A percentile compares a stretch with the other conserved stretches of the same genome.
Conservation (phyloP, 352 stramenopile genomes). For the Phytopythium sindhum region DNA sequence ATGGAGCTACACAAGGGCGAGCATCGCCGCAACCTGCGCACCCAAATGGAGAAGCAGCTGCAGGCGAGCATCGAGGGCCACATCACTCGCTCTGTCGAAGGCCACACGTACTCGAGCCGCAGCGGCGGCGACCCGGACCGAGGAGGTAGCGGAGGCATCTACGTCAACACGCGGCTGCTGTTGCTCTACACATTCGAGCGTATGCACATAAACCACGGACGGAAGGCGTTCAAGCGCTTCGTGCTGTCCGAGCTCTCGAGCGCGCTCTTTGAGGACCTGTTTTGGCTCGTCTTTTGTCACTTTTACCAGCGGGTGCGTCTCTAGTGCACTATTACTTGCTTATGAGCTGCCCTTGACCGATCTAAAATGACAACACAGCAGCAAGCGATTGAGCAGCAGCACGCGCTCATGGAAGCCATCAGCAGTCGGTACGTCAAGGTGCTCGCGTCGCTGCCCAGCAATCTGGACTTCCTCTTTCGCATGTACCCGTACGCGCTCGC, state of each 20-base stretch:
- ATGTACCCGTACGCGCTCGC: constrained; percentile 87
- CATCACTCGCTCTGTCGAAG: constrained; percentile 84
- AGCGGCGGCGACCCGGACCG: constrained; percentile 4
- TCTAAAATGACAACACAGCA: constrained; percentile 11
- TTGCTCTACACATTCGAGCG: constrained; percentile 81
- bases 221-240: constrained; percentile 84
- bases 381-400: constrained; percentile 58
- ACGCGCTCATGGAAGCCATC: constrained; percentile 62
- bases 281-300: constrained; percentile 87
- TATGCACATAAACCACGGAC: constrained; percentile 68
- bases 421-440: constrained; percentile 81
- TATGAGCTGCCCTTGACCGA: not conserved
- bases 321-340: not conserved
- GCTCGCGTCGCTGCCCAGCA: constrained; percentile 59
- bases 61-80: constrained; percentile 86
- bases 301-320: constrained; percentile 79
- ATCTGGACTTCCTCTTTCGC: constrained; percentile 85
- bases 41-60: constrained; percentile 84
- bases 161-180: constrained; percentile 83
- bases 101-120: constrained; percentile 38
- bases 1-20: constrained; percentile 74
- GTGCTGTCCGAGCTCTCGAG: constrained; percentile 71
- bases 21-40: constrained; percentile 63
- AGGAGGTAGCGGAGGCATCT: constrained; percentile 19
- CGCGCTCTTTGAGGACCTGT: constrained; percentile 84